phyloP scores from a whole-genome alignment of 108 stramenopile genomes.

The Conticribra guillardii region DNA sequence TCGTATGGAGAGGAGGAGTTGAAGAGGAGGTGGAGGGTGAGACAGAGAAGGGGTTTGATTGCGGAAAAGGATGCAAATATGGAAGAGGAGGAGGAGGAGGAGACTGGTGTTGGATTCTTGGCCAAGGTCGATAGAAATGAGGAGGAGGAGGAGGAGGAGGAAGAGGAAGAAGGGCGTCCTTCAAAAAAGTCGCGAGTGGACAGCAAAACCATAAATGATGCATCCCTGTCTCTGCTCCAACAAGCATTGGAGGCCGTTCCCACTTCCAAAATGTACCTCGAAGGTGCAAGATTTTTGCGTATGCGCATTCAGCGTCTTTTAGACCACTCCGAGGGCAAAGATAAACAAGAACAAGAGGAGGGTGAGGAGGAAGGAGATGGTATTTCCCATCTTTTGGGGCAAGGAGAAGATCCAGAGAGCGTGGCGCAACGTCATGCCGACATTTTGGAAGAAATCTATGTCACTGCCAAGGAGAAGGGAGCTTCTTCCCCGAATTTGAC shows the following conservation, averaged over 20 bases:
- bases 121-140: not conserved
- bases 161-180: constrained; percentile 28
- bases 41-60: constrained; percentile 10
- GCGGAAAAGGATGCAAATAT: not conserved
- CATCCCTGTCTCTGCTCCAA: constrained; percentile 55
- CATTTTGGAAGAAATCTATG: constrained; percentile 37
- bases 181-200: constrained; percentile 49
- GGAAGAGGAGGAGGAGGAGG: constrained; percentile 9
- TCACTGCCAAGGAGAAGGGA: constrained; percentile 20
- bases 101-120: constrained; percentile 11
- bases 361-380: constrained; percentile 12
- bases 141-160: constrained; percentile 8
- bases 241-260: constrained; percentile 62
- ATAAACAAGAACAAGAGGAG: not conserved
- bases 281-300: constrained; percentile 56
- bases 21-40: constrained; percentile 26
- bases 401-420: constrained; percentile 26
- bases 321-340: not conserved
- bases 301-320: constrained; percentile 32
- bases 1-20: constrained; percentile 39
- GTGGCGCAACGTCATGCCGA: constrained; percentile 31
- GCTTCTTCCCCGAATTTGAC: constrained; percentile 50
- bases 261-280: constrained; percentile 71
- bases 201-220: constrained; percentile 15
- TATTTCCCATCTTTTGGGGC: constrained; percentile 20